phyloP scores from a whole-genome alignment of 2,329 filamentous ascomycete species.

The Paramyrothecium sp. region DNA sequence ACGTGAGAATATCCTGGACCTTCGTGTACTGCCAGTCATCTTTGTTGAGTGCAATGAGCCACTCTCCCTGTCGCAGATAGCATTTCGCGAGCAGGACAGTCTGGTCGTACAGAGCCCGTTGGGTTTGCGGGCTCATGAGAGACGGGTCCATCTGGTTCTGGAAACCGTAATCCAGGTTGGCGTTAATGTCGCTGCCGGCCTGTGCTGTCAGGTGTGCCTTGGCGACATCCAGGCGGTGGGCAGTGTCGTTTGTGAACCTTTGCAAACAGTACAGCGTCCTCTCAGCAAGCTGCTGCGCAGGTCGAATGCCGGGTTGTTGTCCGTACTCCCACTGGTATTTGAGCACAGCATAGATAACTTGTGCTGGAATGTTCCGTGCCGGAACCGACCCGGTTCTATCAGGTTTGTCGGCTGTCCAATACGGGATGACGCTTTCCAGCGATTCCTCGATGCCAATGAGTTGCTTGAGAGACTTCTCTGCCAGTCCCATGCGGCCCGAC shows the following conservation, averaged over 20 bases:
- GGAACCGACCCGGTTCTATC: constrained; percentile 11
- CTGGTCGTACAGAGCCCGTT: constrained; percentile 57
- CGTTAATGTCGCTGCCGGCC: constrained; percentile 42
- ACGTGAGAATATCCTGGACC: constrained; percentile 84
- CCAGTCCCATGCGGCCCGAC: constrained; percentile 88
- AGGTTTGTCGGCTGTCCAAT: constrained; percentile 46
- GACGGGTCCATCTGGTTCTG: constrained; percentile 44
- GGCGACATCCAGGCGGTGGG: constrained; percentile 51
- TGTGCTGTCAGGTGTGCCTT: constrained; percentile 49
- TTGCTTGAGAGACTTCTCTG: constrained; percentile 90
- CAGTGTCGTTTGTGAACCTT: constrained; percentile 60
- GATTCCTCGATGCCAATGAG: constrained; percentile 73
- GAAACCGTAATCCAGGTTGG: constrained; percentile 48
- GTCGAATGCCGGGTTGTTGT: constrained; percentile 45
- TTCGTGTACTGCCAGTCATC: constrained; percentile 87
- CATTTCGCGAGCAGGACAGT: constrained; percentile 85
- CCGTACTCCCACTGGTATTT: constrained; percentile 95
- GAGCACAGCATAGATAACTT: constrained; percentile 92
- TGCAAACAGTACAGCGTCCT: constrained; percentile 58
- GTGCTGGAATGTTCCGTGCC: constrained; percentile 58
- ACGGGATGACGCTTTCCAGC: constrained; percentile 59
- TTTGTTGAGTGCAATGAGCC: constrained; percentile 82
- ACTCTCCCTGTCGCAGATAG: constrained; percentile 94
- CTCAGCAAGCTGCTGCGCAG: constrained; percentile 25
- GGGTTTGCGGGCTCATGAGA: constrained; percentile 46